phyloP scores from a whole-genome alignment of 371 early-diverging fungal genomes.

The Encephalitozoon intestinalis region DNA sequence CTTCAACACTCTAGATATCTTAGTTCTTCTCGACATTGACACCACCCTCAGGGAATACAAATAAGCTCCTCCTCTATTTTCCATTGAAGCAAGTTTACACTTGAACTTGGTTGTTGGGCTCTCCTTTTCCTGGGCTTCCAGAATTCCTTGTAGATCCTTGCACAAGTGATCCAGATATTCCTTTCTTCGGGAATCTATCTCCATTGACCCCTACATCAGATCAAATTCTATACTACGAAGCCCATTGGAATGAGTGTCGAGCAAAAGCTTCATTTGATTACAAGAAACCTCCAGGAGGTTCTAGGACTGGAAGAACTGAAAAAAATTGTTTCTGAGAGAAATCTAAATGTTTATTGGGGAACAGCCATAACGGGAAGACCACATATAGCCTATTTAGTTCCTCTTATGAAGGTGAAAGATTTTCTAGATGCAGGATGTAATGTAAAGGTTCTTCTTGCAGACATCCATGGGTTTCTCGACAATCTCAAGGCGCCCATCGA shows the following conservation, averaged over 20 bases:
- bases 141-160: not conserved
- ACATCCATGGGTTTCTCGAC: slow-evolving; percentile 95
- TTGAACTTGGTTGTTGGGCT: not conserved
- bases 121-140: not conserved
- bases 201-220: not conserved
- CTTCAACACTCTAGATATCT: not conserved
- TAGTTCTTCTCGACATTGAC: not conserved
- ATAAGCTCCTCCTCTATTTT: not conserved
- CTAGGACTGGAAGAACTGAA: slow-evolving; percentile 80
- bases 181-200: not conserved
- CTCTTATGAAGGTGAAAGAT: slow-evolving; percentile 92
- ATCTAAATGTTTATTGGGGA: slow-evolving; percentile 94
- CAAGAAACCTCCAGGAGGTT: slow-evolving; percentile 86
- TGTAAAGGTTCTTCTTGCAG: slow-evolving; percentile 86
- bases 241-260: slow-evolving; percentile 27
- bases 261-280: slow-evolving; percentile 75
- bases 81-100: not conserved
- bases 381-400: slow-evolving; percentile 94
- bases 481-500: slow-evolving; percentile 95
- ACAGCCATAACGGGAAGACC: slow-evolving; percentile 95
- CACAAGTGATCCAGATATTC: not conserved
- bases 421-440: slow-evolving; percentile 83
- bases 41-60: not conserved
- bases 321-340: slow-evolving; percentile 73
- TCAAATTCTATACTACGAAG: not conserved